Conservation (phyloP, 192 early-diverging fungal species). For the Gamsiella multidivaricata region DNA sequence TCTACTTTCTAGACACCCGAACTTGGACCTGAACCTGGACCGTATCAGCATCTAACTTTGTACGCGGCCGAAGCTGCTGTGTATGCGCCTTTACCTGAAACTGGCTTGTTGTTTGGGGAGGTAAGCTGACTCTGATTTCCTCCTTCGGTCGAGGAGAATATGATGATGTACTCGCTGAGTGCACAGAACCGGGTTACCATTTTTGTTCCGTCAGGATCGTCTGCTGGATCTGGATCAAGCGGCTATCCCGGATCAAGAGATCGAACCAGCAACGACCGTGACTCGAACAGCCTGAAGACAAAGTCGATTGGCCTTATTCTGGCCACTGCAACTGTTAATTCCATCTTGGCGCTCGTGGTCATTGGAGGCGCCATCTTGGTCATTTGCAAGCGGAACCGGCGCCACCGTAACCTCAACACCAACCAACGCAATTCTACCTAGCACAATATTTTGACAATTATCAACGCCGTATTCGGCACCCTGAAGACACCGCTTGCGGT, state of each 20-base stretch:
- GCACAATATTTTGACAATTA: no score
- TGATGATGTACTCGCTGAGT: neutral
- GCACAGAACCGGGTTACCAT: neutral
- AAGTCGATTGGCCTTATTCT: conserved; percentile 17
- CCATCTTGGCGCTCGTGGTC: conserved; percentile 22
- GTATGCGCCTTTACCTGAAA: neutral
- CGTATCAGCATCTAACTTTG: neutral
- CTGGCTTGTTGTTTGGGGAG: neutral
- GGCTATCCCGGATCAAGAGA: neutral
- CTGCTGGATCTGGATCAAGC: neutral
- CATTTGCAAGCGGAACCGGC: conserved; percentile 18
- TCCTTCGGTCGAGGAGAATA: neutral
- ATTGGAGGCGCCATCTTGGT: conserved; percentile 15
- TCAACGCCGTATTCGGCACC: neutral
- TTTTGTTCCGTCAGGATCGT: neutral
- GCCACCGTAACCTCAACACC: neutral
- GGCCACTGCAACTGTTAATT: conserved; percentile 13
- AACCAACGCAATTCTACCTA: no score
- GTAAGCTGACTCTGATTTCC: no score
- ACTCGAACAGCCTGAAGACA: neutral
- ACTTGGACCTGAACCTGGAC: neutral
- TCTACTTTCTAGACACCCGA: neutral
- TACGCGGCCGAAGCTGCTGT: neutral
- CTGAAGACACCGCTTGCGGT: neutral
- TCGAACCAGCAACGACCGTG: neutral